These are phyloP conservation scores for Epicoccum sorghinum DNA, from an alignment of 2,329 filamentous ascomycete species.

Conservation along the genomic window DNA sequence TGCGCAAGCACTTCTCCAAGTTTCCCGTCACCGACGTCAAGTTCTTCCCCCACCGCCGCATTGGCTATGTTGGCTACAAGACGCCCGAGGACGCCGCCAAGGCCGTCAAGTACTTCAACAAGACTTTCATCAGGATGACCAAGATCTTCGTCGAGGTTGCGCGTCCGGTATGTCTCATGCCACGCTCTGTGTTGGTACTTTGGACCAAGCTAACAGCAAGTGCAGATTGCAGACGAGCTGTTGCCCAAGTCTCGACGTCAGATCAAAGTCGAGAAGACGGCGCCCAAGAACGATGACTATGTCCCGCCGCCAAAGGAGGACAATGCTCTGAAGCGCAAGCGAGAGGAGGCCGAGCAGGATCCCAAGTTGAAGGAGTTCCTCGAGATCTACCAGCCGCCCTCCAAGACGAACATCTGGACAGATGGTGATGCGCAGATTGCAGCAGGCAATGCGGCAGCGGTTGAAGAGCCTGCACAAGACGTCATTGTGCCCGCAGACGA, in stretches of 20 bases:
- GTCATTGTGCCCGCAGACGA: conserved; percentile 52
- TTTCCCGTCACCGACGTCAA: conserved; percentile 88
- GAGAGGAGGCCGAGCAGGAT: conserved; percentile 64
- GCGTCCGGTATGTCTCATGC: conserved; percentile 66
- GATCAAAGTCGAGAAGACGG: conserved; percentile 35
- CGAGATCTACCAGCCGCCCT: conserved; percentile 75
- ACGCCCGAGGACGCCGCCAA: conserved; percentile 77
- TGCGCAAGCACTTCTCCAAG: conserved; percentile 85
- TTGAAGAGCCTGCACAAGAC: conserved; percentile 25
- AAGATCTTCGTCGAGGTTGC: conserved; percentile 90
- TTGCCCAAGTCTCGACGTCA: conserved; percentile 44
- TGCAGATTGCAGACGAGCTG: conserved; percentile 42
- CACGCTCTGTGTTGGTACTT: background rate
- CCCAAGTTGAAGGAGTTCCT: conserved; percentile 87
- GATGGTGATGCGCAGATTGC: conserved; percentile 55
- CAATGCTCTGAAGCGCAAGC: conserved; percentile 69
- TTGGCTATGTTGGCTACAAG: conserved; percentile 95
- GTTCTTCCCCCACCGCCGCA: conserved; percentile 85
- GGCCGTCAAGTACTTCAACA: conserved; percentile 95
- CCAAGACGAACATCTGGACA: conserved; percentile 68
- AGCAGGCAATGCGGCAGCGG: conserved; percentile 15
- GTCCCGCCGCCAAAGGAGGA: conserved; percentile 33
- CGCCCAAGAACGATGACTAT: conserved; percentile 33
- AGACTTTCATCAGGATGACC: conserved; percentile 93
- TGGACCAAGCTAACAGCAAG: conserved; percentile 32